These are phyloP conservation scores for Strigomonas galati DNA, from an alignment of 208 protist genomes.

Conservation along the genomic window DNA sequence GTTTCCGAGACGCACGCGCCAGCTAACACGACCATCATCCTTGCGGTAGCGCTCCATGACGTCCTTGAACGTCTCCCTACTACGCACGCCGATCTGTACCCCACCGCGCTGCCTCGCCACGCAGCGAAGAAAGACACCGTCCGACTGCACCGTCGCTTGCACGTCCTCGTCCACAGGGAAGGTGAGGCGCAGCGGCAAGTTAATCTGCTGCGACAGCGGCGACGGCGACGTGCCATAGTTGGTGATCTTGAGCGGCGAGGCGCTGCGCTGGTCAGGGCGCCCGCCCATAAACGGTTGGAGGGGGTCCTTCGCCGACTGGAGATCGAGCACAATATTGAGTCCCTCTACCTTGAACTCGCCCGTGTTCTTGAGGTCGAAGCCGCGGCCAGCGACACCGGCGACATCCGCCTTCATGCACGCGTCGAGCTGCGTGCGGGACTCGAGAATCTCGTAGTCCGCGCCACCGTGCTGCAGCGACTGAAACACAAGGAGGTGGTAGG, in stretches of 20 bases:
- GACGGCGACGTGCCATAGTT: not conserved
- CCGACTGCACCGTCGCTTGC: slow-evolving; percentile 41
- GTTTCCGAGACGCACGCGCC: slow-evolving; percentile 67
- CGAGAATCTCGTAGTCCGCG: slow-evolving; percentile 65
- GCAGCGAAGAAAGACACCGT: slow-evolving; percentile 62
- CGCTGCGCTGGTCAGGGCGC: not conserved
- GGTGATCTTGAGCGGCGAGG: slow-evolving; percentile 10
- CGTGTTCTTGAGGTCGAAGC: slow-evolving; percentile 49
- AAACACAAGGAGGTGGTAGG: slow-evolving; percentile 45
- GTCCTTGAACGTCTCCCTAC: slow-evolving; percentile 57
- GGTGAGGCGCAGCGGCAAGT: slow-evolving; percentile 29
- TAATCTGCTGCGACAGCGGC: not conserved
- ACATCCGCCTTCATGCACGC: slow-evolving; percentile 33
- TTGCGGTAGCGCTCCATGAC: slow-evolving; percentile 38
- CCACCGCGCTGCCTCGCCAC: slow-evolving; percentile 28
- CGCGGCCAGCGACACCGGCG: slow-evolving; percentile 40
- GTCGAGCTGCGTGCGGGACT: slow-evolving; percentile 35
- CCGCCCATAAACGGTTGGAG: not conserved
- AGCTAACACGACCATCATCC: slow-evolving; percentile 53
- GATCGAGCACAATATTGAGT: slow-evolving; percentile 54
- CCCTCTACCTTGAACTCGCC: slow-evolving; percentile 48
- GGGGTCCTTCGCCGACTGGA: slow-evolving; percentile 26
- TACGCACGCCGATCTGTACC: slow-evolving; percentile 77
- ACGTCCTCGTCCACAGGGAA: slow-evolving; percentile 74
- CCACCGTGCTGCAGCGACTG: slow-evolving; percentile 47